phyloP scores from a whole-genome alignment of 306 rosid species.

The Trifolium repens region DNA sequence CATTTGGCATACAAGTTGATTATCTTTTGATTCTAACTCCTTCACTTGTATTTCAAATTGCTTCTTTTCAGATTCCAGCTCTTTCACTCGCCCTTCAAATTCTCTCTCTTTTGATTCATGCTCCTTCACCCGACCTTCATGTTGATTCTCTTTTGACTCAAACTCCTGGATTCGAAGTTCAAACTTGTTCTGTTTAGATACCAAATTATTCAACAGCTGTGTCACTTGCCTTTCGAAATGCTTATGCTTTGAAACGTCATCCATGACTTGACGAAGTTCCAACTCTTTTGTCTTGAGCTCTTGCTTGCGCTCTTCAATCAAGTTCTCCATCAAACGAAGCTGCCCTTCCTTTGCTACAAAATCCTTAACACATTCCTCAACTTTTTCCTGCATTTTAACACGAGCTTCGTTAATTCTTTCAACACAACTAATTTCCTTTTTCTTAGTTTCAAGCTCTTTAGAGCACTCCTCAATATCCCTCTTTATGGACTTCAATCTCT shows the following conservation, averaged over 20 bases:
- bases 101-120: slow-evolving; percentile 34
- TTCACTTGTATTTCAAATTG: background rate
- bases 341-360: slow-evolving; percentile 27
- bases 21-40: background rate
- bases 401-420: background rate
- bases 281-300: background rate
- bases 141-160: slow-evolving; percentile 21
- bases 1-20: background rate
- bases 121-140: slow-evolving; percentile 23
- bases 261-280: background rate
- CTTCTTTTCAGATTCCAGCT: background rate
- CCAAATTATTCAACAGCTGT: background rate
- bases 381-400: slow-evolving; percentile 4
- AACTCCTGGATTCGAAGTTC: slow-evolving; percentile 5
- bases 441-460: slow-evolving; percentile 46
- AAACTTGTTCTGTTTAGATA: background rate
- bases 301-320: slow-evolving; percentile 16
- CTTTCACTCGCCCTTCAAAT: background rate
- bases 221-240: background rate
- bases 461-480: slow-evolving; percentile 38
- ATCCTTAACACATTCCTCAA: slow-evolving; percentile 29
- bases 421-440: slow-evolving; percentile 32
- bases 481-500: slow-evolving; percentile 38
- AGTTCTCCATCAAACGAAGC: slow-evolving; percentile 4
- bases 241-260: background rate